Evolutionary conservation across 2,329 filamentous ascomycete species (phyloP), one percentile per base, ranked within the genome.

Genomic region (Chrysoporthe deuterocubensis): DNA sequence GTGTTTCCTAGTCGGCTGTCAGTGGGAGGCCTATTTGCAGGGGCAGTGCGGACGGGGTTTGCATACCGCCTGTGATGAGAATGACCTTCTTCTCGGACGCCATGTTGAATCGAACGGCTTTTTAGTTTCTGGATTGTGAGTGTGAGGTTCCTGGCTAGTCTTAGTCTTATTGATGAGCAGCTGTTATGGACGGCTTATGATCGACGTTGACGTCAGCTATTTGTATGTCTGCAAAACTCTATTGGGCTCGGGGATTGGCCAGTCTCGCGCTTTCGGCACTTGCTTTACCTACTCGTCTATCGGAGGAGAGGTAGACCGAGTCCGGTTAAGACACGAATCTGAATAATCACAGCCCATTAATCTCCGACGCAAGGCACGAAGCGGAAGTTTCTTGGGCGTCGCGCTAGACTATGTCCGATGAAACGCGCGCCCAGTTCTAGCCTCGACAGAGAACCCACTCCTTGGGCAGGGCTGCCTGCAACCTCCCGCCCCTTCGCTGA

Each of bases 1-100:
- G 84, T 88, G 71, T 88, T 90, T 68, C 80, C 87, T 58, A 87
- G 26, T 67, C 16, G 67, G 67, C 40, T 67, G 89, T 14, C 14
- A 5, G 32, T 11, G 32, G 13, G 5, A 34, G 34, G 9, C 14
- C 14, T 9, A 32, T 16, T 56, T 16, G 9, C 1, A n/a, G 6
- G 34, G 26, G 1, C 5, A 13, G 32, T 6, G 37, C 18, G 3
- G 52, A 37, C 14, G n/a, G 56, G 26, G 32, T 32, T 16, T 34
- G 18, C 62, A 0, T 65, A 67, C 68, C 68, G 13, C 68, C 68
- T 26, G 68, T 69, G 18, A 70, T 46, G 26, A 70, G 40, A 8
- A 70, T 8, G 9, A 70, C 21, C 42, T 68, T 70, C 21, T 68
- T 70, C 9, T 68, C 62, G 5, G 54, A 61, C 3, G 63, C 26